These are phyloP conservation scores for Penicillium mononematosum DNA, from an alignment of 495 filamentous ascomycete genomes.

Conservation along the genomic window DNA sequence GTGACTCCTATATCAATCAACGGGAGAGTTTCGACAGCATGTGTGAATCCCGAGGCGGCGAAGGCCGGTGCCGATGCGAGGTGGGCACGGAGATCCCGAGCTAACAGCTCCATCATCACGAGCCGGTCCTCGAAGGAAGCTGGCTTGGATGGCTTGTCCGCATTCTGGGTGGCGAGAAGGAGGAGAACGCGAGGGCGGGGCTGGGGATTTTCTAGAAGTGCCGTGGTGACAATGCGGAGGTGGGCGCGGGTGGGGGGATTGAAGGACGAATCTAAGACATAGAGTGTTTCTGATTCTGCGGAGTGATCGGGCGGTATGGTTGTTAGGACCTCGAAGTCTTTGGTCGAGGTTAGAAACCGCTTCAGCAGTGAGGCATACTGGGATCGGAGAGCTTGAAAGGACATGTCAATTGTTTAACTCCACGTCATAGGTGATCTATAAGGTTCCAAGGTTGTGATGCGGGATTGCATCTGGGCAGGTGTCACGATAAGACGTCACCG, in stretches of 20 bases:
- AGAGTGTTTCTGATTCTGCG: conserved; percentile 51
- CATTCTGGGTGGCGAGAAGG: conserved; percentile 86
- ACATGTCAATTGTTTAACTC: conserved; percentile 5
- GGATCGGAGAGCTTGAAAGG: conserved; percentile 35
- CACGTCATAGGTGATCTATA: not conserved
- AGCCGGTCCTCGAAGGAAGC: conserved; percentile 79
- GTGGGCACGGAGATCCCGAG: conserved; percentile 54
- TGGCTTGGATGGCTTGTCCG: conserved; percentile 85
- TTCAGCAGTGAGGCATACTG: conserved; percentile 50
- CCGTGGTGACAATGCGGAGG: conserved; percentile 68
- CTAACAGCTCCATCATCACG: conserved; percentile 83
- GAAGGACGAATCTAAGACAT: conserved; percentile 92
- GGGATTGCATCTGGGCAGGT: not conserved
- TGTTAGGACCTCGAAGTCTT: conserved; percentile 58
- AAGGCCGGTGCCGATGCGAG: conserved; percentile 21
- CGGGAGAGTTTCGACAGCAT: conserved; percentile 27
- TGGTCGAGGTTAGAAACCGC: conserved; percentile 54
- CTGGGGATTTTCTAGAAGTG: conserved; percentile 47
- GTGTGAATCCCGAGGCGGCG: not conserved
- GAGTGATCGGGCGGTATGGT: conserved; percentile 43
- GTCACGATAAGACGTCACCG: conserved; percentile 6
- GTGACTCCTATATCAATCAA: conserved; percentile 78
- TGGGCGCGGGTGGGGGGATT: conserved; percentile 91
- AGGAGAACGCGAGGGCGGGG: conserved; percentile 63
- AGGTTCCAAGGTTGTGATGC: not conserved